Base-by-base conservation (phyloP, 1,284 basidiomycete genomes). In the Sutorius eximius region DNA sequence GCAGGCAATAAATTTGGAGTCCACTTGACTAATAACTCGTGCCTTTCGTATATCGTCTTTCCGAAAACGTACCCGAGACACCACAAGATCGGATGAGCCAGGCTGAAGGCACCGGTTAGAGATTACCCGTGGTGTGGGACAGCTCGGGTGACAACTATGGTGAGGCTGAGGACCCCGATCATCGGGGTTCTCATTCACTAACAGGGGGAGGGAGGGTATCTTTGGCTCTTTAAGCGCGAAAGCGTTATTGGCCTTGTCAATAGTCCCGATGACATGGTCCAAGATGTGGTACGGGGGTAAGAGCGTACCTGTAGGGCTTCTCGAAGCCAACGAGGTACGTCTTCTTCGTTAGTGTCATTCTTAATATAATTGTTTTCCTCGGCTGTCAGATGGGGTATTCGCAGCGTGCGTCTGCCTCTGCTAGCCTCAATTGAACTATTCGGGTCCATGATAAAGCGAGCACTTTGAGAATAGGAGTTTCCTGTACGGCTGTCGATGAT, bases 1-100 rank as follows among this genome's bases (percentile, higher is more conserved):
- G 71, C 91, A 93, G 22, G 87, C 86, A 58, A 97, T 82, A 69
- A 94, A 98, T 73, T 98, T 98, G 56, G 76, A 73, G 70, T 98
- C 95, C 16, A 97, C 84, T 68, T 98, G 95, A 40, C 80, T 82
- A 43, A 98, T 78, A 43, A 93, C 77, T 40, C 66, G 68, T 36
- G 87, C 85, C 20, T 68, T 66, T 16, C 61, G 64, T 45, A 95
- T 75, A 57, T 85, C 81, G 10, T 73, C 69, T 53, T 77, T 82
- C 36, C 69, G 69, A 61, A 89, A 84, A 16, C 74, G 73, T 45
- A 71, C 72, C 45, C 60, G 62, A 37, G 65, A 57, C 16, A 53
- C 58, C 32, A 45, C 41, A 36, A 60, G 59, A 40, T 49, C 57
- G 41, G 56, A 56, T 45, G 52, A 55, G 49, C 53, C 52, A 34